Evolutionary conservation across 75 land plant species (phyloP).

Genomic region (Picea glauca): DNA sequence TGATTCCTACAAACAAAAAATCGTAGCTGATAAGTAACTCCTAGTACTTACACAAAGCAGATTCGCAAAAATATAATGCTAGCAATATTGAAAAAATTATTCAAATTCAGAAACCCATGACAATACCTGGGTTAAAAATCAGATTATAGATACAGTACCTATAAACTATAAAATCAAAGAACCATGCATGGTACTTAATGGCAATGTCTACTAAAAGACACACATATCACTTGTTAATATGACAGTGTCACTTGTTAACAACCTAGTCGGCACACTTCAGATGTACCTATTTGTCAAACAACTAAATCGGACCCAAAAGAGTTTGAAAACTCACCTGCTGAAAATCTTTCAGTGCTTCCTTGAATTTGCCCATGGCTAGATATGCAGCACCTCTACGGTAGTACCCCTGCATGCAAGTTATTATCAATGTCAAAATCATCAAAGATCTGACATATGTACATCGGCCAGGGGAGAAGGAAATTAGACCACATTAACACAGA

Average conservation of each 20-base stretch:
- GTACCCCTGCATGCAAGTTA: constrained; percentile 62
- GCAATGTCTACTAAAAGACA: too few species aligned
- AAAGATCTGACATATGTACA: not conserved
- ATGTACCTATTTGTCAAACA: too few species aligned
- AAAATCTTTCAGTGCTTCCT: constrained; percentile 94
- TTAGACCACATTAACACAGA: constrained; percentile 15
- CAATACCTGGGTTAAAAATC: not conserved
- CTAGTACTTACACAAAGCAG: too few species aligned
- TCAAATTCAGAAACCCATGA: not conserved
- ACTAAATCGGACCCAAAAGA: too few species aligned
- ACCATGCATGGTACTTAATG: not conserved
- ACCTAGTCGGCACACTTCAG: too few species aligned
- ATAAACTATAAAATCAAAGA: not conserved
- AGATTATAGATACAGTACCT: not conserved
- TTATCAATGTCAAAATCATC: not conserved
- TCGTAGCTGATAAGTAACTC: too few species aligned
- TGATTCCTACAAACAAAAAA: not conserved
- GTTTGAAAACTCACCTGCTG: constrained; percentile 58
- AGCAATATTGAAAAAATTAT: not conserved
- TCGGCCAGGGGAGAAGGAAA: constrained; percentile 1
- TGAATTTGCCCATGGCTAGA: constrained; percentile 93
- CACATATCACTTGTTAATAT: too few species aligned
- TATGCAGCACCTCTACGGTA: constrained; percentile 95
- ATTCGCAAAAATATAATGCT: too few species aligned
- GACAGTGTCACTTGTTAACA: too few species aligned